Base-by-base conservation (phyloP, 495 filamentous ascomycete genomes). In the Penicillium psychrofluorescens region DNA sequence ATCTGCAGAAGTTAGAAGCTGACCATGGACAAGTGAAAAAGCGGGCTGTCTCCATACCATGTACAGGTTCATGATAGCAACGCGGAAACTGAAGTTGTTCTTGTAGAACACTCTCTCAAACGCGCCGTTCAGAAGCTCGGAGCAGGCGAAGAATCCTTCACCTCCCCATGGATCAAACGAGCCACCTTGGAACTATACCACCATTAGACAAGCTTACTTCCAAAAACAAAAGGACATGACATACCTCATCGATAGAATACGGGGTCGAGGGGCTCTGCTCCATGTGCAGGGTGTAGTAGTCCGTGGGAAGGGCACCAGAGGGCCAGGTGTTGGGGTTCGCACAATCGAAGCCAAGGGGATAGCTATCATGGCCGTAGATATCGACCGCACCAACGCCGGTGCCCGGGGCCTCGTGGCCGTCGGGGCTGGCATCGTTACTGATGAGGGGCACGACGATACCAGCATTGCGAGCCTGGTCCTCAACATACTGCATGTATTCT, bases 91-190 rank as follows among this genome's bases (percentile, higher is more conserved):
- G 40, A 81, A 80, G 55, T 81, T 72, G 51, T 91, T 88, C 74
- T 90, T 90, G 58, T 89, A 88, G 51, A 88, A 85, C 5, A 91
- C 83, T 29, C 86, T 64, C 48, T 86, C 81, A 48, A 87, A 87
- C 50, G 89, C 80, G 31, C 78, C 61, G 46, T 84, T 83, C 15
- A 86, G 55, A 14, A 88, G 71, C 15, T 63, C 60, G 27, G 75
- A 62, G 50, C 88, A 91, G 44, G 78, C 67, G 0, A 71, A 74
- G 45, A 82, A 88, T 0, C 85, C 83, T 5, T 59, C 54, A 12
- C 84, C 85, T 47, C 83, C 85, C 84, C 85, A 90, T 3, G 81
- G 79, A 48, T 88, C 85, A 43, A 84, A 87, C 0, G 78, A 66
- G n/a, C 86, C 86, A 11, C 77, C 85, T 71, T 90, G 83, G 61